phyloP scores from a whole-genome alignment of 1,284 basidiomycete genomes.

The Ceraceosorus guamensis region DNA sequence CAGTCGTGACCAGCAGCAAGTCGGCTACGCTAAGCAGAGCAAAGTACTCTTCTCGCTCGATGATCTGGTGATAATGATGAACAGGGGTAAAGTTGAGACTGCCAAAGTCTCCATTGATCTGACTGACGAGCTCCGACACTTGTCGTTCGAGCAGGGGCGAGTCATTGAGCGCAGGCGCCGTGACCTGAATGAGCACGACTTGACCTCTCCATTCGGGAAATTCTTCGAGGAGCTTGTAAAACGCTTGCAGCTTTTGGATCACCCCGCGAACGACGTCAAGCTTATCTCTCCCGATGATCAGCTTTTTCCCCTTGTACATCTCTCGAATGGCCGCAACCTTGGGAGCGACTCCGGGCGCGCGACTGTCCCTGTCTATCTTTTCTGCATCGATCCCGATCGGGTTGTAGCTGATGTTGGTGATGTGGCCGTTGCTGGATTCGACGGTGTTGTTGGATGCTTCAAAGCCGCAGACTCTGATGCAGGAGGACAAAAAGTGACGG shows the following conservation, averaged over 20 bases:
- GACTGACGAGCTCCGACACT: conserved; percentile 87
- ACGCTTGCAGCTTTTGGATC: conserved; percentile 92
- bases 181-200: conserved; percentile 68
- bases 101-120: conserved; percentile 95
- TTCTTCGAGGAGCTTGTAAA: conserved; percentile 83
- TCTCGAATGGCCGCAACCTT: conserved; percentile 77
- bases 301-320: conserved; percentile 94
- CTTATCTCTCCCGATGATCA: conserved; percentile 97
- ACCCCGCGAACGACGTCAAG: conserved; percentile 97
- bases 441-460: conserved; percentile 70
- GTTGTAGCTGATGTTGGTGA: conserved; percentile 78
- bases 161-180: conserved; percentile 86
- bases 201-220: conserved; percentile 95
- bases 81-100: conserved; percentile 92
- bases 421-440: conserved; percentile 82
- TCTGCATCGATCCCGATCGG: conserved; percentile 96
- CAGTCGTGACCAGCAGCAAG: conserved; percentile 86
- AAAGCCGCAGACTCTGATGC: conserved; percentile 91
- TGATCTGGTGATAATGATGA: conserved; percentile 97
- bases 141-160: conserved; percentile 88
- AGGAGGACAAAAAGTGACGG: conserved; percentile 87
- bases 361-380: conserved; percentile 73
- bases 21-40: conserved; percentile 91
- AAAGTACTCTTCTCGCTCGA: conserved; percentile 93
- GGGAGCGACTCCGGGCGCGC: conserved; percentile 72